These are phyloP conservation scores for Suillus clintonianus DNA, from an alignment of 768 basidiomycete species.

Conservation along the genomic window DNA sequence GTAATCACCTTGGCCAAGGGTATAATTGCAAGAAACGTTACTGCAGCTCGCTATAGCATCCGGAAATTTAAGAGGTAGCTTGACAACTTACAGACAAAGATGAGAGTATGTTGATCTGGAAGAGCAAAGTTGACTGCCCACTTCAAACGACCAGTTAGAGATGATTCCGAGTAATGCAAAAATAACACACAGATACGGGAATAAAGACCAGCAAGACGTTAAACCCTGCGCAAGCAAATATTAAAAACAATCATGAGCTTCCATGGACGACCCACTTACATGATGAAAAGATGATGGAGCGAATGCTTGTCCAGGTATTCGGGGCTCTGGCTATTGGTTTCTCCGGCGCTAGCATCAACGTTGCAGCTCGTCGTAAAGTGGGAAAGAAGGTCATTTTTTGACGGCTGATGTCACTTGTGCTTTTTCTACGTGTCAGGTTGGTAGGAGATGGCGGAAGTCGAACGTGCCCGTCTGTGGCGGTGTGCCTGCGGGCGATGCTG, in stretches of 20 bases:
- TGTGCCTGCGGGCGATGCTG: not conserved
- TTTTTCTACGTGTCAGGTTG: not conserved
- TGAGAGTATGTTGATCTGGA: slow-evolving; percentile 52
- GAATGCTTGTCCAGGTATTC: slow-evolving; percentile 45
- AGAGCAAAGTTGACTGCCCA: slow-evolving; percentile 73
- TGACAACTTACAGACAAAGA: slow-evolving; percentile 66
- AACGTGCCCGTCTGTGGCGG: not conserved
- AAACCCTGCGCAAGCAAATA: slow-evolving; percentile 45
- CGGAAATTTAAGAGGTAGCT: not conserved
- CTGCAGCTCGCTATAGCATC: slow-evolving; percentile 34
- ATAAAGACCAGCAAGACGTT: slow-evolving; percentile 75
- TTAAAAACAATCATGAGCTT: slow-evolving; percentile 3
- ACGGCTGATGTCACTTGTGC: not conserved
- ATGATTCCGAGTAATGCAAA: not conserved
- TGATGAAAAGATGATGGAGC: slow-evolving; percentile 54
- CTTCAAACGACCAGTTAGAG: slow-evolving; percentile 35
- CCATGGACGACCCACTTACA: slow-evolving; percentile 42
- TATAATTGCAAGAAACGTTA: slow-evolving; percentile 80
- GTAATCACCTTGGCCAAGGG: slow-evolving; percentile 72
- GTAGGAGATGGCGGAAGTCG: not conserved
- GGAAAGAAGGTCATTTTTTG: slow-evolving; percentile 13
- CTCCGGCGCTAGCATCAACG: slow-evolving; percentile 36
- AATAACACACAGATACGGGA: slow-evolving; percentile 57
- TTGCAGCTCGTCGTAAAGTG: slow-evolving; percentile 19
- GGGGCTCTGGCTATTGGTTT: slow-evolving; percentile 46